These are phyloP conservation scores for Zasmidium angulare DNA, from an alignment of 2,329 filamentous ascomycete genomes.

Conservation along the genomic window DNA sequence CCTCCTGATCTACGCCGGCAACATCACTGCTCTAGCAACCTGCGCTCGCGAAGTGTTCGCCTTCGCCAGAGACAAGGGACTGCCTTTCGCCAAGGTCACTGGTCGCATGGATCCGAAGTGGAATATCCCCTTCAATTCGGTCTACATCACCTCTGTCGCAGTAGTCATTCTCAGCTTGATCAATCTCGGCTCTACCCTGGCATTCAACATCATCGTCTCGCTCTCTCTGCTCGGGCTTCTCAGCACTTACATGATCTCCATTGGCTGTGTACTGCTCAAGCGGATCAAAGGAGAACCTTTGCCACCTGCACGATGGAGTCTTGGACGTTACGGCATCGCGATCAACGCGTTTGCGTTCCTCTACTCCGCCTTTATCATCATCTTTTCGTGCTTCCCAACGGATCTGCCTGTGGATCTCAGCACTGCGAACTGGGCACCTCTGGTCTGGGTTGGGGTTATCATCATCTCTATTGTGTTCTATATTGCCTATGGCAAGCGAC, in stretches of 20 bases:
- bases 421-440: slow-evolving; percentile 32
- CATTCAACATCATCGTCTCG: slow-evolving; percentile 40
- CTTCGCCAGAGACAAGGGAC: slow-evolving; percentile 42
- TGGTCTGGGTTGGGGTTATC: slow-evolving; percentile 32
- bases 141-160: slow-evolving; percentile 34
- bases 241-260: slow-evolving; percentile 38
- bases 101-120: slow-evolving; percentile 29
- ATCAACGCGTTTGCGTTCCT: slow-evolving; percentile 32
- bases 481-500: slow-evolving; percentile 26
- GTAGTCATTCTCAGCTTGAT: slow-evolving; percentile 36
- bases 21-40: slow-evolving; percentile 40
- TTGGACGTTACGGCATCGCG: slow-evolving; percentile 26
- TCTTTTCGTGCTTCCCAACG: slow-evolving; percentile 33
- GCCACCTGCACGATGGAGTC: slow-evolving; percentile 28
- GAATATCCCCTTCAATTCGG: slow-evolving; percentile 37
- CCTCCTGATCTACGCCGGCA: slow-evolving; percentile 27
- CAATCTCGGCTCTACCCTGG: slow-evolving; percentile 36
- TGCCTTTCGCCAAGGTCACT: slow-evolving; percentile 35
- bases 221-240: slow-evolving; percentile 36
- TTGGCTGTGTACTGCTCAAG: slow-evolving; percentile 34
- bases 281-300: slow-evolving; percentile 25
- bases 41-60: slow-evolving; percentile 45
- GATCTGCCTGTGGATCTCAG: slow-evolving; percentile 27
- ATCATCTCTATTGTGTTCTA: slow-evolving; percentile 29
- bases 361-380: slow-evolving; percentile 31